Base-by-base conservation (phyloP, 2,329 filamentous ascomycete genomes). In the Ascochyta rabiei region DNA sequence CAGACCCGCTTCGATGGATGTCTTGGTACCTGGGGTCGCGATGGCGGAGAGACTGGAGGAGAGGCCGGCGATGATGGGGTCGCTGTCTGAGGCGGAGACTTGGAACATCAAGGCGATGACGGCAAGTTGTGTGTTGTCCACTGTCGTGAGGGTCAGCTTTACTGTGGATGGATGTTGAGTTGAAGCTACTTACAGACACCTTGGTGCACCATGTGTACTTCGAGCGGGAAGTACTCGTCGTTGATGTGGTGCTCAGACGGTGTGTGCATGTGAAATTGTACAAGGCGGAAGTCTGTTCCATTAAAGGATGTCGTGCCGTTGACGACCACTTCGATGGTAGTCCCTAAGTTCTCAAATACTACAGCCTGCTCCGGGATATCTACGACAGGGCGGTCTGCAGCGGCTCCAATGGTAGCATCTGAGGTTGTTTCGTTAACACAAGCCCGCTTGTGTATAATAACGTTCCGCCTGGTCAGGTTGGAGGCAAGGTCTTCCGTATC, bases 251-350 rank as follows among this genome's bases (percentile, higher is more conserved):
- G 84, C 75, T 87, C 84, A 38, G 81, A 82, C 0, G 84, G 83
- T 0, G 82, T 82, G 65, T 86, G 84, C 73, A 86, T 84, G 70
- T 86, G 84, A 73, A 85, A 86, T 61, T 86, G 84, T 41, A 72
- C 72, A 13, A 85, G 74, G 0, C 60, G 64, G 68, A 80, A 84
- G 15, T 73, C 64, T 15, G 69, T 68, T 26, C 73, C 75, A 1
- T 63, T 72, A 21, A 81, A 66, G 0, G 61, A 73, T 3, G 83
- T 77, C 10, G 76, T 80, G 26, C 82, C 82, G 44, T 80, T 80
- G 52, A 81, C 80, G 26, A 85, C 73, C 52, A 84, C 79, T 73
- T 85, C 81, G 47, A 86, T 77, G 0, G 82, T 86, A 23, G 81
- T 82, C 41, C 83, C 83, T 10, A 85, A 76, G 68, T 86, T 85